These are phyloP conservation scores for Chrysanthemum makinoi DNA, from an alignment of 129 eudicot genomes.

Conservation along the genomic window DNA sequence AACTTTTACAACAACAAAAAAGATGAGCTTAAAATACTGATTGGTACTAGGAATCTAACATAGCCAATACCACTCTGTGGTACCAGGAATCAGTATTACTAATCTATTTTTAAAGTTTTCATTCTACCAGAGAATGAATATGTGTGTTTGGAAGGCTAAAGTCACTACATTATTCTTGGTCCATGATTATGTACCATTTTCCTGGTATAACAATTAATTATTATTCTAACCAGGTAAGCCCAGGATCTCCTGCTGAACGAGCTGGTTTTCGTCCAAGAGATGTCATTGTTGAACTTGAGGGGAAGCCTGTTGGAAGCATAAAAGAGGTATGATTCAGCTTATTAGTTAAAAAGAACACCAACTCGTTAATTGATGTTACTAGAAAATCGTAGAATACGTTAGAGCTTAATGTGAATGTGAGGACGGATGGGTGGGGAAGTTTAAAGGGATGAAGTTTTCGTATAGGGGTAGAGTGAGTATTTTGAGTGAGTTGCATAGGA, in stretches of 20 bases:
- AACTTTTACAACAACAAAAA: too few relatives aligned
- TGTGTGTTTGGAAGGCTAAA: too few relatives aligned
- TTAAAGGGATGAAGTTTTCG: constrained; percentile 69
- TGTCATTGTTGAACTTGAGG: constrained; percentile 64
- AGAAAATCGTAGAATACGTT: constrained; percentile 5
- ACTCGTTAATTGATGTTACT: not conserved
- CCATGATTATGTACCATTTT: not conserved
- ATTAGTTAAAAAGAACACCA: not conserved
- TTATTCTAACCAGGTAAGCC: constrained; percentile 52
- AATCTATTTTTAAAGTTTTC: too few relatives aligned
- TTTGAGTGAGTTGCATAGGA: constrained; percentile 80
- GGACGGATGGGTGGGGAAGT: constrained; percentile 96
- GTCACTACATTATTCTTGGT: too few relatives aligned
- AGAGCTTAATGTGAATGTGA: constrained; percentile 74
- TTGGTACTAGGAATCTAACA: too few relatives aligned
- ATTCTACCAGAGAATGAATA: too few relatives aligned
- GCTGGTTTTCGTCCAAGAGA: constrained; percentile 86
- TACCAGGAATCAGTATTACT: too few relatives aligned
- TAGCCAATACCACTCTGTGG: too few relatives aligned
- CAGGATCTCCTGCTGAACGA: constrained; percentile 83
- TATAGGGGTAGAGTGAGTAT: constrained; percentile 81
- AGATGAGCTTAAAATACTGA: too few relatives aligned
- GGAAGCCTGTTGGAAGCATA: constrained; percentile 68
- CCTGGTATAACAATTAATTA: not conserved
- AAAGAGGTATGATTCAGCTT: constrained; percentile 49